These are phyloP conservation scores for Exophiala viscosa DNA, from an alignment of 2,329 filamentous ascomycete genomes.

Conservation along the genomic window DNA sequence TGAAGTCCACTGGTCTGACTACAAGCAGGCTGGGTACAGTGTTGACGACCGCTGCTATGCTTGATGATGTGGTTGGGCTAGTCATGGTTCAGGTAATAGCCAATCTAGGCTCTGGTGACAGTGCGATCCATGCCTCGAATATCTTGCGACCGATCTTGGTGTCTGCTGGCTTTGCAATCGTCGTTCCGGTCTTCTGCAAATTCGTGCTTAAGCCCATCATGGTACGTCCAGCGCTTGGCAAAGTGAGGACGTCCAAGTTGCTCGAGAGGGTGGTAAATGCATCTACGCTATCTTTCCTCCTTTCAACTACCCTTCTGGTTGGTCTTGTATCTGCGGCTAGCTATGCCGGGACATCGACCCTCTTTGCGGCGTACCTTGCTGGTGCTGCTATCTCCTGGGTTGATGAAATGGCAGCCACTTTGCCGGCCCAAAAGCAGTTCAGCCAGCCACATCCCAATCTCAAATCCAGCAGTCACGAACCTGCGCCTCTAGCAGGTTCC, in stretches of 20 bases:
- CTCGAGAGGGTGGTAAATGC: constrained; percentile 26
- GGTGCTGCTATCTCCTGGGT: constrained; percentile 51
- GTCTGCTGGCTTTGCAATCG: constrained; percentile 38
- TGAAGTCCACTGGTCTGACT: constrained; percentile 59
- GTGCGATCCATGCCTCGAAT: constrained; percentile 38
- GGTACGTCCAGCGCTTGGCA: neutral
- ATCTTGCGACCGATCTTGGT: constrained; percentile 52
- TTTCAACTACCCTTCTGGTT: constrained; percentile 45
- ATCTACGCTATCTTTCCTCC: constrained; percentile 30
- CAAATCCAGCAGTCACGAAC: too few relatives aligned
- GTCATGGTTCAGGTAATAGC: constrained; percentile 75
- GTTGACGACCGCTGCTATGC: constrained; percentile 69
- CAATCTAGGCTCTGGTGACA: constrained; percentile 50
- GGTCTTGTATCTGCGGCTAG: constrained; percentile 47
- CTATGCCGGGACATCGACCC: constrained; percentile 54
- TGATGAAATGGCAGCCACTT: constrained; percentile 32
- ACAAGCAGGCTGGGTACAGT: constrained; percentile 58
- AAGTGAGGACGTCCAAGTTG: neutral
- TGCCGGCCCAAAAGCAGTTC: neutral
- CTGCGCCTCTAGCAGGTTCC: too few relatives aligned
- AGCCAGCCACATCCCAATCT: neutral
- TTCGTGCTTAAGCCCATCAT: constrained; percentile 24
- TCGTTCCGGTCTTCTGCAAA: constrained; percentile 31
- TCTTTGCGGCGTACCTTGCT: constrained; percentile 58
- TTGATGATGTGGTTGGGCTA: constrained; percentile 70